Base-by-base conservation (phyloP, 2,329 filamentous ascomycete genomes). In the Exophiala aquamarina region DNA sequence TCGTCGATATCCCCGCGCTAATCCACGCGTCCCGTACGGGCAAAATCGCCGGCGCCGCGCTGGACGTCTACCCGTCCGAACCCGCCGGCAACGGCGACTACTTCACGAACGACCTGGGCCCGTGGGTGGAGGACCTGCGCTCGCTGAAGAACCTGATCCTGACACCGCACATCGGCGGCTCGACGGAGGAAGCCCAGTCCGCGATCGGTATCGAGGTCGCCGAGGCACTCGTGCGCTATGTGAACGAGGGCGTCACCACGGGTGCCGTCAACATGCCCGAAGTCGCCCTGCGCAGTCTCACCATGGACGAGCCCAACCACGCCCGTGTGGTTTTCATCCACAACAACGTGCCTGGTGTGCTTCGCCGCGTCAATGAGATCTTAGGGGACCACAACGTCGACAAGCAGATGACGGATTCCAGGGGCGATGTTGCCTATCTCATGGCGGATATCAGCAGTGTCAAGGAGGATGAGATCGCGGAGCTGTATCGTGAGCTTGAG, bases 231-330 rank as follows among this genome's bases (percentile, higher is more conserved):
- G 87, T 95, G 47, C 83, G 88, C 62, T 98, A 97, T 68, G 93
- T 97, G 66, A 98, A 97, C 72, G 89, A 93, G 69, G 93, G 93
- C 51, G 83, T 86, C 47, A 98, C 93, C 3, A 70, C 94, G 19
- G 91, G 90, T 57, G 89, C 91, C 52, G 93, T 97, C 66, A 98
- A 98, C 72, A 77, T 98, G 74, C 93, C 93, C n/a, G 93, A 97
- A 70, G 87, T 95, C 59, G 84, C 84, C 59, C 78, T 98, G 61
- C 86, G 93, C 59, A 90, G 86, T n/a, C 73, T 96, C 61, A 95
- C 90, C 2, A 79, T 89, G 56, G 91, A 95, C 49, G 90, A 97
- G 71, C 82, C 86, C 18, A 84, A 95, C 66, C 87, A 93, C 66
- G 90, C 91, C 45, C 86, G 93, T 65, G 86, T 97, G 56, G 91